A percentile compares a stretch with the other conserved stretches of the same genome.
Evolutionary conservation across 2,329 filamentous ascomycete species (phyloP).

Genomic region (Claviceps pazoutovae): DNA sequence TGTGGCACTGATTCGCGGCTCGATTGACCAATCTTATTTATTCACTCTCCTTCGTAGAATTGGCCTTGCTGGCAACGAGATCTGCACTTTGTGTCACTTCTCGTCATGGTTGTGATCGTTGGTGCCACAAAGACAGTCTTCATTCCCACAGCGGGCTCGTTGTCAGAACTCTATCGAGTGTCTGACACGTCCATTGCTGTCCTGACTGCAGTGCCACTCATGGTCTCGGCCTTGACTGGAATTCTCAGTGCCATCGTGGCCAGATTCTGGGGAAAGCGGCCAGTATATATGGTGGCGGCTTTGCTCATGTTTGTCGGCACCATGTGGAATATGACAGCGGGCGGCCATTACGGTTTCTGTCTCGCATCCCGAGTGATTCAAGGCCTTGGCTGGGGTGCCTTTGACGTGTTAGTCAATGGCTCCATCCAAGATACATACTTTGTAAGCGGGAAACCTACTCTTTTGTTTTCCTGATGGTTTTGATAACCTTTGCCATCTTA

Average conservation of each 20-base stretch:
- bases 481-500: neutral
- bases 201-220: constrained; percentile 38
- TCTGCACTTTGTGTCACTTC: constrained; percentile 29
- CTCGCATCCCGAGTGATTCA: constrained; percentile 40
- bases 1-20: no score
- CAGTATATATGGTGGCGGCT: constrained; percentile 35
- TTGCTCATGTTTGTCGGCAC: constrained; percentile 33
- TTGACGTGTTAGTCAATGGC: constrained; percentile 37
- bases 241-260: constrained; percentile 27
- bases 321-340: constrained; percentile 34
- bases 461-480: neutral
- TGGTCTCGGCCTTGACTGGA: constrained; percentile 33
- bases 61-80: constrained; percentile 43
- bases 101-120: constrained; percentile 31
- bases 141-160: constrained; percentile 30
- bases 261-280: constrained; percentile 37
- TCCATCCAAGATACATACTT: constrained; percentile 45
- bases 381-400: constrained; percentile 44
- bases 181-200: constrained; percentile 34
- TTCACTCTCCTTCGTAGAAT: constrained; percentile 25
- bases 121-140: constrained; percentile 42
- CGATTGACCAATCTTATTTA: neutral
- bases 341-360: constrained; percentile 27
- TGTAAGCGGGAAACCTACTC: constrained; percentile 22
- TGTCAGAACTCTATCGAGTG: constrained; percentile 28